Base-by-base conservation (phyloP, 1,284 basidiomycete genomes). In the Pyrrhoderma lamaoense region DNA sequence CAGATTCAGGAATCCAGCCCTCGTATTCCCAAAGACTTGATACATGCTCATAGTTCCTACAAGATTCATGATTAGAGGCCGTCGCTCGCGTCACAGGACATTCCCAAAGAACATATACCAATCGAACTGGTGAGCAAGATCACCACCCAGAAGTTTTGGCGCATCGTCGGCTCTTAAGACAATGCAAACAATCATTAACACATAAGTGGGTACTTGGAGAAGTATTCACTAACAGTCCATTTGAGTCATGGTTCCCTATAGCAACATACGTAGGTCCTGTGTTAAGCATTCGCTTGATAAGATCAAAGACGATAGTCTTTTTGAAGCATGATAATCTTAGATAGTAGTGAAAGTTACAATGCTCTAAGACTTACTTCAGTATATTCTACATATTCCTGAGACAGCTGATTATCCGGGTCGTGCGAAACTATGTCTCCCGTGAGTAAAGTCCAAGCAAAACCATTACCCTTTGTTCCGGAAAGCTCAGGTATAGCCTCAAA, bases 381-480 rank as follows among this genome's bases (percentile, higher is more conserved):
- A 34, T 52, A 52, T 38, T 25, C 25, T 14, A 52, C 35, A 34
- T 52, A 52, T 9, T n/a, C 44, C 11, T 38, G 44, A 4, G 80
- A 83, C 19, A 80, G 64, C 59, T 88, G 76, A 51, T 77, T 78
- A 45, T 78, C 75, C 5, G 74, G 65, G 61, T 89, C 86, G 61
- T 89, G 85, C 8, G 83, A 77, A 35, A 88, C 76, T 49, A 90
- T 65, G 62, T 91, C 89, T 18, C 89, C 89, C 0, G 89, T 91
- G 59, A 77, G 87, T 19, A 91, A 52, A 0, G 77, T 78, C 61
- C 80, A 85, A 42, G 77, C 75, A 57, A 91, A 85, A 2, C 82
- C 77, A 25, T 66, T 70, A 9, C 72, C 64, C 58, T 76, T 60
- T 1, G 85, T 84, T 3, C 76, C 81, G 18, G 85, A 75, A 16